phyloP scores from a whole-genome alignment of 768 basidiomycete species.

The Leccinum obscurum region DNA sequence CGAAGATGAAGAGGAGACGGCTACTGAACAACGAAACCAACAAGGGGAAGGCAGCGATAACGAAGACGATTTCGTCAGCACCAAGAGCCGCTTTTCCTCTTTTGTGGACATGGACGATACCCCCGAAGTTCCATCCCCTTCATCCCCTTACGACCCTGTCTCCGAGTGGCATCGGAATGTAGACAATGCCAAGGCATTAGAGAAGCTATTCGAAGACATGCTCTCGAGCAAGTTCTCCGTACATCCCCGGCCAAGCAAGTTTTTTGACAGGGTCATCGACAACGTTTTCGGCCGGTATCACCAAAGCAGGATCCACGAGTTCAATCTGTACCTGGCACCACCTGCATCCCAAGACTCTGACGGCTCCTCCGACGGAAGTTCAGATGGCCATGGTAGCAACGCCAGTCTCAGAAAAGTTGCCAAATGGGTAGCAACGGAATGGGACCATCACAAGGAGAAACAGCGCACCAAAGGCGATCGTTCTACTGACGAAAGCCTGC shows the following conservation, averaged over 20 bases:
- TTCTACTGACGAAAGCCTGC: constrained; percentile 28
- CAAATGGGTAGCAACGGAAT: constrained; percentile 37
- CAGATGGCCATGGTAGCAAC: constrained; percentile 26
- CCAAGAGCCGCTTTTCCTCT: constrained; percentile 31
- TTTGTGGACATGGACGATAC: constrained; percentile 21
- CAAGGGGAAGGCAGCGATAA: constrained; percentile 13
- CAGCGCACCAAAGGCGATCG: constrained; percentile 24
- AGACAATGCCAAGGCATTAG: constrained; percentile 46
- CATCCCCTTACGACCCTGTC: constrained; percentile 23
- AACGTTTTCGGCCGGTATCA: constrained; percentile 52
- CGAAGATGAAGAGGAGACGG: constrained; percentile 22
- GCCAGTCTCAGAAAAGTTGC: constrained; percentile 32
- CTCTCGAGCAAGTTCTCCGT: constrained; percentile 51
- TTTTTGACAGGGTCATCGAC: constrained; percentile 46
- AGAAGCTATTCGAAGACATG: constrained; percentile 62
- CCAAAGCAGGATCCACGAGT: constrained; percentile 43
- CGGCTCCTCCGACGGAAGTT: constrained; percentile 23
- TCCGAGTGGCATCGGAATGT: constrained; percentile 44
- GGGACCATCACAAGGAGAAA: constrained; percentile 34
- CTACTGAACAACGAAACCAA: constrained; percentile 11
- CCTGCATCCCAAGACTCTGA: constrained; percentile 26
- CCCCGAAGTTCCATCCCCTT: constrained; percentile 7
- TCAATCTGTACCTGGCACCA: constrained; percentile 61
- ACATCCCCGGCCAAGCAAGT: constrained; percentile 50
- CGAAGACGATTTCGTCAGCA: constrained; percentile 33